Percentiles rank a stretch among this genome's conserved stretches.
phyloP scores from a whole-genome alignment of 106 monocot genomes.

The Acorus gramineus region DNA sequence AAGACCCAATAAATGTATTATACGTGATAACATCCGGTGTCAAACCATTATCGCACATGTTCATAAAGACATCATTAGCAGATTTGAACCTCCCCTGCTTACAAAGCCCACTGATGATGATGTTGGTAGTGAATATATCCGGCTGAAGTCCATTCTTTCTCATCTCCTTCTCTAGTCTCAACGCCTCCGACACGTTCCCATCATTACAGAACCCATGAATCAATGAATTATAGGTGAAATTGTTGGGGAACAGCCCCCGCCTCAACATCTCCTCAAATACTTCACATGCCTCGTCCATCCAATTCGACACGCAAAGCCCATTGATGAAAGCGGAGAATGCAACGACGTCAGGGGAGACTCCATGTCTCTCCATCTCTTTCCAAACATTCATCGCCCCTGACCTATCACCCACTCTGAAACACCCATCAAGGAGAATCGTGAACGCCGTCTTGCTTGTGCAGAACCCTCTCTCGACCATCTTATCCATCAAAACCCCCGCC shows the following conservation, averaged over 20 bases:
- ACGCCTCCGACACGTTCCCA: conserved; percentile 51
- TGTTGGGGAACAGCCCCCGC: conserved; percentile 75
- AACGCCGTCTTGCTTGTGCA: conserved; percentile 37
- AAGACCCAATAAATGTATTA: conserved; percentile 65
- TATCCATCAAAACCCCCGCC: conserved; percentile 42
- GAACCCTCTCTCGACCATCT: conserved; percentile 50
- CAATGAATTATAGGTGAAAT: conserved; percentile 76
- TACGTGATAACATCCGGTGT: conserved; percentile 65
- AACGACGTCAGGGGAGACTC: conserved; percentile 58
- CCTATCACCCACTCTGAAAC: conserved; percentile 55
- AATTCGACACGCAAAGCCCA: conserved; percentile 51
- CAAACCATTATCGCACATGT: conserved; percentile 34
- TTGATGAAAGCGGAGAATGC: conserved; percentile 80
- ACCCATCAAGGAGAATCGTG: conserved; percentile 58
- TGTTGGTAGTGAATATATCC: conserved; percentile 84
- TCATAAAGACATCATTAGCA: conserved; percentile 25
- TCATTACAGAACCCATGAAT: conserved; percentile 48
- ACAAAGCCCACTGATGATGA: conserved; percentile 71
- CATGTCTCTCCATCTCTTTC: conserved; percentile 46
- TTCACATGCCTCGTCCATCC: conserved; percentile 40
- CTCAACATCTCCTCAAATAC: conserved; percentile 50
- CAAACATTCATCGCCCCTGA: conserved; percentile 43
- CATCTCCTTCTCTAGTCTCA: conserved; percentile 55
- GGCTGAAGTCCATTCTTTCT: conserved; percentile 50
- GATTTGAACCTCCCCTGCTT: conserved; percentile 25